Conservation (phyloP, 345 rosid species). For the Camelina hispida region DNA sequence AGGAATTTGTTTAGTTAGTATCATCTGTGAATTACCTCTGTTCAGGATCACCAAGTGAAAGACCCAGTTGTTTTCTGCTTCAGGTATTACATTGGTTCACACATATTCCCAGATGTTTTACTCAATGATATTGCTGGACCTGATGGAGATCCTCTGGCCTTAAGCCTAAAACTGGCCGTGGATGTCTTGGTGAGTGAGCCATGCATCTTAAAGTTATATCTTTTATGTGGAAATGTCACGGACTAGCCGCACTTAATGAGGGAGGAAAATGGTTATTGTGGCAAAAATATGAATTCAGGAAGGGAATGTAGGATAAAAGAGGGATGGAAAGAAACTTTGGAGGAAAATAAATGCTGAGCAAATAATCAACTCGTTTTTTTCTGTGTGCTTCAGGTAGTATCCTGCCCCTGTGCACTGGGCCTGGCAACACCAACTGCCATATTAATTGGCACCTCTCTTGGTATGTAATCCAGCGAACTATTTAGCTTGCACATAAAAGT, state of each 20-base stretch:
- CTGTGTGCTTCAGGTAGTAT: conserved; percentile 73
- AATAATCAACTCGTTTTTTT: conserved; percentile 18
- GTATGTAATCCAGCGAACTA: conserved; percentile 51
- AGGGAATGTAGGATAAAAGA: conserved; percentile 1
- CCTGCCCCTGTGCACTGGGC: conserved; percentile 97
- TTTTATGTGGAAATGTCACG: conserved; percentile 15
- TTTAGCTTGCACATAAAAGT: conserved; percentile 17
- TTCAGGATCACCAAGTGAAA: conserved; percentile 19
- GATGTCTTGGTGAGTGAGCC: conserved; percentile 87
- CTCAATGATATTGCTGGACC: conserved; percentile 95
- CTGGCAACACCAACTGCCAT: conserved; percentile 99
- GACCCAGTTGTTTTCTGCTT: conserved; percentile 32
- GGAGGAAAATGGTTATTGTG: conserved; percentile 8
- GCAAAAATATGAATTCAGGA: conserved; percentile 1
- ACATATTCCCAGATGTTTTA: conserved; percentile 91
- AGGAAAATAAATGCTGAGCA: conserved; percentile 1
- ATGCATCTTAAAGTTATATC: conserved; percentile 20
- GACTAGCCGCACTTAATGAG: conserved; percentile 7
- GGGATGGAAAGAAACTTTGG: background rate
- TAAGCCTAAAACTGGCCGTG: conserved; percentile 93
- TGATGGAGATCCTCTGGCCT: conserved; percentile 82
- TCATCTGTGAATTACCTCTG: conserved; percentile 3
- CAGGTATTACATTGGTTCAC: conserved; percentile 88
- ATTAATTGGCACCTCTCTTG: conserved; percentile 95
- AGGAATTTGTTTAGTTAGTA: conserved; percentile 9